Base-by-base conservation (phyloP, 345 rosid genomes). In the Sonneratia alba region DNA sequence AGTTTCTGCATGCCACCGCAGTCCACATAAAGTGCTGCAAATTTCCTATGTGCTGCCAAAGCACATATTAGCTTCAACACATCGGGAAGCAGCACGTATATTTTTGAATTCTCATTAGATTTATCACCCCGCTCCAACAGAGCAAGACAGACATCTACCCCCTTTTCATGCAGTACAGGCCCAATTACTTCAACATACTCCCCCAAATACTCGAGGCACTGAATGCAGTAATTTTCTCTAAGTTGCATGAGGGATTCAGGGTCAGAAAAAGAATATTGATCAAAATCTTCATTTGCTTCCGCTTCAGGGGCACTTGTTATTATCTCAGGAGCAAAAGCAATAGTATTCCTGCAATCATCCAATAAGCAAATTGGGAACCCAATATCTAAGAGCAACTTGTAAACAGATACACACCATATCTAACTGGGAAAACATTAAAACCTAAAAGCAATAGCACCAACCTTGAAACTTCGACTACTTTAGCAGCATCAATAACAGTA, bases 21-120 rank as follows among this genome's bases (percentile, higher is more conserved):
- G 79, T 95, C 99, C 71, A 95, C 99, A 87, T 90, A 95, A 76
- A 95, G 83, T 8, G 99, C 96, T 77, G 99, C 97, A 80, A 95
- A 95, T 84, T 95, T 95, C 74, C 96, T 85, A 74, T 92, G 97
- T 55, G 99, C 96, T 76, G 97, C 99, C 84, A 95, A 87, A 70
- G 99, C 93, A 77, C 99, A 91, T 71, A 95, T 92, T 70, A 95
- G 88, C 87, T 95, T 95, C 97, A 90, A 88, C 76, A 95, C 97
- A 86, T 90, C 93, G 73, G 97, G 97, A 81, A 90, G 83, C 57
- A 95, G 81, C 53, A 77, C 73, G 43, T 78, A 77, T 57, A 78
- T 77, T 72, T 80, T 83, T 19, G 85, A 81, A 42, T 68, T 77
- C 73, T 83, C 91, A 72, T 80, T 89, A 55, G 72, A 61, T 74